Conservation (phyloP, 163 green algal genomes). For the Coccomyxa subellipsoidea region DNA sequence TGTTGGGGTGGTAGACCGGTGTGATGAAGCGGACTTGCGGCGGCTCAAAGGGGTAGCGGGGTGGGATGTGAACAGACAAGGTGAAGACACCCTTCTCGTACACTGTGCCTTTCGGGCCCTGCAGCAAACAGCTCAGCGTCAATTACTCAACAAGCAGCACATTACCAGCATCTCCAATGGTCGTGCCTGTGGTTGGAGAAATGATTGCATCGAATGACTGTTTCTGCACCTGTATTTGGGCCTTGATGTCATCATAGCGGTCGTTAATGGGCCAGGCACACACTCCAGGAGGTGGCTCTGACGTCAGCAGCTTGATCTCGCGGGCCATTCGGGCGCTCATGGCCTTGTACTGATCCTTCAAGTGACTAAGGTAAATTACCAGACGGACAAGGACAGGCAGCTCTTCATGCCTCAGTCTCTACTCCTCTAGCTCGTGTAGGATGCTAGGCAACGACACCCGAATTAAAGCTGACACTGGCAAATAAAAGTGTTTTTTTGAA, state of each 20-base stretch:
- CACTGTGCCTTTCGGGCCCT: slow-evolving; percentile 34
- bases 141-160: too few species aligned
- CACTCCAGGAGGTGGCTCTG: slow-evolving; percentile 45
- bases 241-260: slow-evolving; percentile 35
- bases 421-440: not conserved
- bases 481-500: too few species aligned
- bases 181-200: too few species aligned
- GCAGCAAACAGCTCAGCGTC: too few species aligned
- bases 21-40: slow-evolving; percentile 92
- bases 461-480: too few species aligned
- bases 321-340: slow-evolving; percentile 24
- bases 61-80: slow-evolving; percentile 36
- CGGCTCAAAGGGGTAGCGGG: slow-evolving; percentile 67
- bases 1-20: slow-evolving; percentile 98
- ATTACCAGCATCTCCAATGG: too few species aligned
- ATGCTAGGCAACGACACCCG: too few species aligned
- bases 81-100: slow-evolving; percentile 49
- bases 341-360: not conserved
- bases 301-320: slow-evolving; percentile 47
- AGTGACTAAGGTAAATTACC: not conserved
- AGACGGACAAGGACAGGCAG: not conserved
- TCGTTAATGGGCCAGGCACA: slow-evolving; percentile 31
- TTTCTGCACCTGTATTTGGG: slow-evolving; percentile 1
- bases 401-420: not conserved
- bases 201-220: too few species aligned